Evolutionary conservation across 1,284 basidiomycete species (phyloP), one percentile per base, ranked within the genome.

Genomic region (Laetiporus sulphureus): DNA sequence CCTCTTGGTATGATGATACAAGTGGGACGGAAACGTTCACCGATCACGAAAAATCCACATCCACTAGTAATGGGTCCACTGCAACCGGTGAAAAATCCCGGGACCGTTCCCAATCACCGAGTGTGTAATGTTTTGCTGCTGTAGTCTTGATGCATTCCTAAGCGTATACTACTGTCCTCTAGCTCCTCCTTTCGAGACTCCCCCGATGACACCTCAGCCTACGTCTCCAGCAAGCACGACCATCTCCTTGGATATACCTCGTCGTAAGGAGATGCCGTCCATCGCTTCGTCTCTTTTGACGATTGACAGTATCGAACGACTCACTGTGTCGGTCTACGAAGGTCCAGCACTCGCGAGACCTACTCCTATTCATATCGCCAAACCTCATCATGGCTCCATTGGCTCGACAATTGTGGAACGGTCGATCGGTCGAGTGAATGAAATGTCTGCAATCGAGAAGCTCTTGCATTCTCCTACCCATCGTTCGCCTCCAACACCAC

Each of bases 131-230:
- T 30, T 16, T 25, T 21, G 10, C n/a, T n/a, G n/a, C n/a, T n/a
- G n/a, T n/a, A n/a, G n/a, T n/a, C n/a, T n/a, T n/a, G n/a, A n/a
- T n/a, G n/a, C n/a, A n/a, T n/a, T n/a, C n/a, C n/a, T n/a, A n/a
- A n/a, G n/a, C n/a, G n/a, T n/a, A n/a, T n/a, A n/a, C n/a, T n/a
- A n/a, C n/a, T 15, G 5, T 5, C 19, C 38, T 27, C 23, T 18
- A 55, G 52, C 55, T 19, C 36, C 50, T 13, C 37, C 47, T 1
- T 57, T 55, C 34, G 38, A 48, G 20, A 54, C 55, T 4, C 52
- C 55, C 11, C 44, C 51, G 12, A 53, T 41, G 5, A 48, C 52
- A 4, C 53, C 55, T 5, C 27, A 34, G 2, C 36, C 48, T 10
- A 21, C 23, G 3, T 18, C 33, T n/a, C 16, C 27, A 8, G 21